Base-by-base conservation (phyloP, 371 early-diverging fungal genomes). In the Mucor racemosus region DNA sequence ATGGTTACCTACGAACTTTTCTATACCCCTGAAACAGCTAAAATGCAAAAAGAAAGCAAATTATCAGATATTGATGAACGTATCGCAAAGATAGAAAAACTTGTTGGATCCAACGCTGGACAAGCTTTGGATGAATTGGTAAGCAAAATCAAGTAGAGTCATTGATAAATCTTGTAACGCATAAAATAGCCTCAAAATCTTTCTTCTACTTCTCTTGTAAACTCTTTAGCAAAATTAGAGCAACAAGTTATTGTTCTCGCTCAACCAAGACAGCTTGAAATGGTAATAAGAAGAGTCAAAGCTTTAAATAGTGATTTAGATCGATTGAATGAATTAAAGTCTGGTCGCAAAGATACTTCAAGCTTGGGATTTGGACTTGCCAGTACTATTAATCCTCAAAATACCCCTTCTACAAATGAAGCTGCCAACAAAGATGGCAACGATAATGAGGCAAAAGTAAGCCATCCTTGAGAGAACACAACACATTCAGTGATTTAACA, bases 251-350 rank as follows among this genome's bases (percentile, higher is more conserved):
- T 83, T 10, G 73, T 95, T 11, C 76, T 96, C 5, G 84, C 92
- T 7, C 91, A 96, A 62, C 94, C 94, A 9, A 85, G 91, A 39
- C 91, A 91, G 7, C 68, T 97, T 34, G 95, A 94, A 36, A 82
- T 86, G 53, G 82, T 94, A 19, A 82, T 87, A 31, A 76, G 90
- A 63, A 89, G 92, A 60, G 77, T 94, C 65, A 91, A 92, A 66
- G 80, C 78, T 6, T 78, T 93, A 17, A 83, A 82, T n/a, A 79
- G 81, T 39, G 92, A 93, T 58, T 72, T 95, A 67, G 94, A 94
- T 60, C 79, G 89, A 46, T 80, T 95, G 44, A 88, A 91, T 56
- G 93, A 93, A 26, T 74, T 90, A 21, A 81, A 85, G 64, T 73
- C 82, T 17, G 77, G 80, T 1, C 74, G 80, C 31, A 86, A 85